Evolutionary conservation across 441 rosid genomes (phyloP).

Genomic region (Mallotus japonicus): DNA sequence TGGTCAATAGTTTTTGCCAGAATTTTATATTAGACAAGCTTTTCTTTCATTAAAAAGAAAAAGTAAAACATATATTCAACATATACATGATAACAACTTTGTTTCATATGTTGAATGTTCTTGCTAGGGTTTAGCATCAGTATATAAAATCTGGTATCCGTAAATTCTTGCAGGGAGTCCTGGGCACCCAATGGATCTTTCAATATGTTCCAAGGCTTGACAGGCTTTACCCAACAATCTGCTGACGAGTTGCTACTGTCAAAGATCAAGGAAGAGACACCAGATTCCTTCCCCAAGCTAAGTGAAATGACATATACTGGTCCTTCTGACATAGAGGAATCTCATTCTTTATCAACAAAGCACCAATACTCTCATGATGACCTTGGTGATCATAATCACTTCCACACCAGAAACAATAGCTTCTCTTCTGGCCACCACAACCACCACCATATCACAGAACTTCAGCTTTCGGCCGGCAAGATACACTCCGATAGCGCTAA

Average conservation of each 20-base stretch:
- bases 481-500: conserved; percentile 6
- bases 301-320: conserved; percentile 16
- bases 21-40: too few relatives aligned
- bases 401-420: background rate
- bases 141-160: too few relatives aligned
- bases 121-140: background rate
- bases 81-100: background rate
- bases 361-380: background rate
- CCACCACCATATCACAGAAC: conserved; percentile 5
- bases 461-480: conserved; percentile 22
- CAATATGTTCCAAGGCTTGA: conserved; percentile 16
- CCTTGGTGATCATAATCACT: too few relatives aligned
- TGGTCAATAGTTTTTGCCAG: too few relatives aligned
- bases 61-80: too few relatives aligned
- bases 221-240: conserved; percentile 12
- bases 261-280: conserved; percentile 29
- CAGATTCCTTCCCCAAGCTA: conserved; percentile 27
- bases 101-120: background rate
- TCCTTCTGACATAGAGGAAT: background rate
- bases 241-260: conserved; percentile 23
- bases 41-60: too few relatives aligned
- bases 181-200: conserved; percentile 19
- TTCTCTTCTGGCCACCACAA: conserved; percentile 2
- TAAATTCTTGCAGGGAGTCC: conserved; percentile 19
- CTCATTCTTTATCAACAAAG: conserved; percentile 1